Base-by-base conservation (phyloP, 1,139 yeast species). In the Wickerhamiella infanticola region DNA sequence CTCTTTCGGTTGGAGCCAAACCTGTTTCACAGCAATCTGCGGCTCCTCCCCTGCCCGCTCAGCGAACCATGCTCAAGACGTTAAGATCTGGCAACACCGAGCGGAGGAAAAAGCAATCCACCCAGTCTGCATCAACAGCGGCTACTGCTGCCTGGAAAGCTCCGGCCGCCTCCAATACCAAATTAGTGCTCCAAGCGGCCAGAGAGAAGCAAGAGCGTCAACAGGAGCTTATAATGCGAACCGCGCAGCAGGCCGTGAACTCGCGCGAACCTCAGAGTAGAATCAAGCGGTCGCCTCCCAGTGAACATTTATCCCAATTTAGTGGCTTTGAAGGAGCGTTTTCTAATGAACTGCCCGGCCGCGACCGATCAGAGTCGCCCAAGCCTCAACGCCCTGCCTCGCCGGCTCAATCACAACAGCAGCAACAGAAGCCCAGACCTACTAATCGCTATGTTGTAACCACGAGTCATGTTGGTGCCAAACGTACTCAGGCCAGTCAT, bases 291-390 rank as follows among this genome's bases (percentile, higher is more conserved):
- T 42, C 26, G 25, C 29, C 33, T 26, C 18, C 27, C 18, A 29
- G 37, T 37, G 40, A 38, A 23, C 40, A 38, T 9, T 31, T 38
- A 18, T 29, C 40, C 5, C 50, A 47, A 37, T 51, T 52, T 37
- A 36, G 42, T 11, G 54, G 54, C 35, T 51, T 51, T 25, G 54
- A 51, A 26, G 50, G 50, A 13, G 45, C 51, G 23, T 51, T 40
- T 35, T 43, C 41, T 27, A 51, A 48, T 3, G 37, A 35, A 9
- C n/a, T 8, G 13, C 11, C 33, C 9, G 33, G 33, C 7, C 18
- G 18, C 18, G 18, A 18, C 18, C 18, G 18, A 18, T 29, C 33
- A 7, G 33, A 29, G 11, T 29, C 33, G 33, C 33, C 33, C 9
- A 11, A 29, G 11, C 9, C 33, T 29, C 9, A 7, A 7, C 33